Evolutionary conservation across 2,329 filamentous ascomycete species (phyloP).

Genomic region (Sporothrix curviconia): DNA sequence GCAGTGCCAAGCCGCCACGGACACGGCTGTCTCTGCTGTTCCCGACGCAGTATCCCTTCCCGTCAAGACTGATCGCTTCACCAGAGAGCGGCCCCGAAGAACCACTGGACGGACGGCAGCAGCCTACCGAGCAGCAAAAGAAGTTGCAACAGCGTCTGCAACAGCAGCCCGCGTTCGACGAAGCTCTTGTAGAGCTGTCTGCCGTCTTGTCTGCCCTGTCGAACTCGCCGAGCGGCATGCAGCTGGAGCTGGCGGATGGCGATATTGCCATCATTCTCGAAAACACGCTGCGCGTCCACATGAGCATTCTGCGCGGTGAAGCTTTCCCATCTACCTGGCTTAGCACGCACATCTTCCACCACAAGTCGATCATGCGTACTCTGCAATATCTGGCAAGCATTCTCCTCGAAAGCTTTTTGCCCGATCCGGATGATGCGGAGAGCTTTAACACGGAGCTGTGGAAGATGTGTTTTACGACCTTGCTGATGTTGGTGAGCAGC

Average conservation of each 20-base stretch:
- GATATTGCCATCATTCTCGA: constrained; percentile 70
- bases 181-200: constrained; percentile 80
- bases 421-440: constrained; percentile 85
- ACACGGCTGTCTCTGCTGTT: constrained; percentile 80
- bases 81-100: constrained; percentile 26
- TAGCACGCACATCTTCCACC: constrained; percentile 86
- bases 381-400: constrained; percentile 76
- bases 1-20: constrained; percentile 36
- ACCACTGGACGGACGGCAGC: neutral
- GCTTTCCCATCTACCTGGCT: constrained; percentile 88
- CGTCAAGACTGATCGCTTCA: constrained; percentile 56
- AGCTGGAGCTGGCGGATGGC: constrained; percentile 66
- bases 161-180: constrained; percentile 60
- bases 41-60: constrained; percentile 84
- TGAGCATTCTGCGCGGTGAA: constrained; percentile 81
- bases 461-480: constrained; percentile 85
- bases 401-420: constrained; percentile 75
- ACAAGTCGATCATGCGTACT: constrained; percentile 80
- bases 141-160: neutral
- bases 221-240: constrained; percentile 65
- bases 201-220: constrained; percentile 79
- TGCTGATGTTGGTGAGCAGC: constrained; percentile 84
- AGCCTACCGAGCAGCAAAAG: neutral
- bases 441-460: constrained; percentile 88
- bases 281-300: constrained; percentile 74